Base-by-base conservation (phyloP, 768 basidiomycete species). In the Phanerochaete carnosa region DNA sequence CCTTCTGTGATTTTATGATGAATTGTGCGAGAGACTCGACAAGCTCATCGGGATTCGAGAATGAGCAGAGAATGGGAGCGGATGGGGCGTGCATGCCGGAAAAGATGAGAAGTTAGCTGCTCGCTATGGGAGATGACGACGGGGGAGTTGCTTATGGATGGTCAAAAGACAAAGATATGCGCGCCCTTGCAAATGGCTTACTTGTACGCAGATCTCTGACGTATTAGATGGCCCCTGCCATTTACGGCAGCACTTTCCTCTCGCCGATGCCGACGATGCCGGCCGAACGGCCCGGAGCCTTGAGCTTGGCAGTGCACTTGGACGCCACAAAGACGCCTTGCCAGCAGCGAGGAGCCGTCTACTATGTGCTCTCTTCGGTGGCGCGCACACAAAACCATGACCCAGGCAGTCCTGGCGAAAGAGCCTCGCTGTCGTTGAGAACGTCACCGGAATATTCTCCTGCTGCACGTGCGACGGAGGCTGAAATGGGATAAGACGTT, bases 1-100 rank as follows among this genome's bases (percentile, higher is more conserved):
- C 94, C 62, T 83, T 89, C 78, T 98, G 96, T 0, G 91, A 92
- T 64, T 89, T 91, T 66, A 90, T 63, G 56, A 98, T 83, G 72
- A 95, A 98, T 50, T 81, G 73, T 0, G 95, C 90, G 66, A 99
- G 87, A 0, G 85, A 80, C 0, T 76, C 66, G 37, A 83, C 78
- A 65, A 99, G 83, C 3, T 76, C 75, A 49, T 80, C 76, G 7
- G 77, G 55, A 55, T 81, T 74, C 2, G 83, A 64, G 72, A 97
- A 96, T 0, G 89, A 83, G 77, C 83, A 79, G 62, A 99, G 78
- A 54, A 92, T 74, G 43, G 94, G 88, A 25, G 86, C 71, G 43
- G 78, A 77, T 22, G 92, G 84, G n/a, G 84, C 63, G 58, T 66
- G 65, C 43, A 58, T 57, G 47, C 9, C 33, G 19, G 37, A n/a